Evolutionary conservation across 139 green algal genomes (phyloP).

Genomic region (Chlorella ohadii): DNA sequence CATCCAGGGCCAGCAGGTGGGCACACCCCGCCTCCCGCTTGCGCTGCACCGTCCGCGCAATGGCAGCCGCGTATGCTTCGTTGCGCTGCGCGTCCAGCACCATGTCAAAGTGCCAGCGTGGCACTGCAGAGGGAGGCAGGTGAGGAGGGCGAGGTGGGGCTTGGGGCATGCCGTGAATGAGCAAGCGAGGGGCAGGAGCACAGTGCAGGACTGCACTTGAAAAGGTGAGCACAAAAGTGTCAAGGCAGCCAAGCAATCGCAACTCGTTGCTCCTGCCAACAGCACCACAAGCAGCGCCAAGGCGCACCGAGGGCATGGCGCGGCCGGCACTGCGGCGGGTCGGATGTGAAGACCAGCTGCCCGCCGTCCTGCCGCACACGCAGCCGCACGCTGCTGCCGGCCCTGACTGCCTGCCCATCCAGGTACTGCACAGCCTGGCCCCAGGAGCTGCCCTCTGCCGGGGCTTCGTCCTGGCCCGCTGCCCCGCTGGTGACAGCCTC

Average conservation of each 20-base stretch:
- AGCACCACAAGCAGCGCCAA: not conserved
- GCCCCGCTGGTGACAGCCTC: not conserved
- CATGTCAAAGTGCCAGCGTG: constrained; percentile 92
- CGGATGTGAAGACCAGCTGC: constrained; percentile 58
- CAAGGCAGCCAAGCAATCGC: too few relatives aligned
- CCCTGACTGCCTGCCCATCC: constrained; percentile 37
- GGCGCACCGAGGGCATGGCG: constrained; percentile 60
- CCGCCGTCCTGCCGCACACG: constrained; percentile 54
- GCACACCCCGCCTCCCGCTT: not conserved
- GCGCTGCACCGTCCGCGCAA: constrained; percentile 44
- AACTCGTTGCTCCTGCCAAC: not conserved
- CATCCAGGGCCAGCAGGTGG: constrained; percentile 70
- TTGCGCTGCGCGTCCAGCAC: constrained; percentile 77
- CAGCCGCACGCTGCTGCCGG: constrained; percentile 36
- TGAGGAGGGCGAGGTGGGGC: not conserved
- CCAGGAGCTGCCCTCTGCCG: constrained; percentile 37
- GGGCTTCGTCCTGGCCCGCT: not conserved
- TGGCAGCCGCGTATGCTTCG: constrained; percentile 71
- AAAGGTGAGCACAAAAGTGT: too few relatives aligned
- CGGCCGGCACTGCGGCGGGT: constrained; percentile 41
- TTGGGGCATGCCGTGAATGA: too few relatives aligned
- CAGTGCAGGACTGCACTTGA: too few relatives aligned
- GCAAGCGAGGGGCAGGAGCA: too few relatives aligned
- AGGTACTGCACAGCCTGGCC: constrained; percentile 66
- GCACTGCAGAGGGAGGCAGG: constrained; percentile 32